Evolutionary conservation across 1,284 basidiomycete species (phyloP), one percentile per base, ranked within the genome.

Genomic region (Hemileccinum hortonii): DNA sequence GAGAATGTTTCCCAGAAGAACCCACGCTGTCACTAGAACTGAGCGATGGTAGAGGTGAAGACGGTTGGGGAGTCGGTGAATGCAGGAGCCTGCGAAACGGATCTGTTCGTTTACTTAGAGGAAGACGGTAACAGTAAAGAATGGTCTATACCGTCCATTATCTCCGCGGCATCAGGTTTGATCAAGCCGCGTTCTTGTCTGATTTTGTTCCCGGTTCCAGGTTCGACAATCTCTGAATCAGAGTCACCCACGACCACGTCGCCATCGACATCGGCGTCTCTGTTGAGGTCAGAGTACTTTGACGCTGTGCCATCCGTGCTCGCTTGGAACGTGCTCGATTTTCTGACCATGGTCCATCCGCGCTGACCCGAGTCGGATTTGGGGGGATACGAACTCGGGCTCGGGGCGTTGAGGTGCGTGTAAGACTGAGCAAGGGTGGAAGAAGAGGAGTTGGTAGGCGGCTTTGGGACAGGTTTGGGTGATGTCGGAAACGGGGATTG

Each of bases 371-470:
- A 47, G 33, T 83, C 81, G 26, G 69, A 61, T 49, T 69, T 71
- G 53, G 85, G 77, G 26, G 86, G 83, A 68, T 90, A 91, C 11
- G 89, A 92, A 57, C 84, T 80, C 14, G 87, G 84, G 68, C 85
- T 84, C 19, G 89, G 90, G 6, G 83, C 83, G 58, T 77, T 81
- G 37, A 92, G 74, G 69, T 92, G 88, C 38, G 90, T 92, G 67
- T 88, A 92, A 8, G 90, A 92, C 58, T 86, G 88, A 26, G 86
- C 82, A 14, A 91, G 77, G 21, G 84, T 86, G 5, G 85, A 85
- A 0, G 82, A 81, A 4, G 83, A 83, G 2, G 83, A 82, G 58
- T 73, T 77, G 24, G 74, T 79, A 26, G 73, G 64, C 11, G 73
- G 63, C 49, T 72, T 75, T 35, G 82, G 83, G 4, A 84, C 81